phyloP scores from a whole-genome alignment of 495 filamentous ascomycete species.

The Rhizodiscina lignyota region DNA sequence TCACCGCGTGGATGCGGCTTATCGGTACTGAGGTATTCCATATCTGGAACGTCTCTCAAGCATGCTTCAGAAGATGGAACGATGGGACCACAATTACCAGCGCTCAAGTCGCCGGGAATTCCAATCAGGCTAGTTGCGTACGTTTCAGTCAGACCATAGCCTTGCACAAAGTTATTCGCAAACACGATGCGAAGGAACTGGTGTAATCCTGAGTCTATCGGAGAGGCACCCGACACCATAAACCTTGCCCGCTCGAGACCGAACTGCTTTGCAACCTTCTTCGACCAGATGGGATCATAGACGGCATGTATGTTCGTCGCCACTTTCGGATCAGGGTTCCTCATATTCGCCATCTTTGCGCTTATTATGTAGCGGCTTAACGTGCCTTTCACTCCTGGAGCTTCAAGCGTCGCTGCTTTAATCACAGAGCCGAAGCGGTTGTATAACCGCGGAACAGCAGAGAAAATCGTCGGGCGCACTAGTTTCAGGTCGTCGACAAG shows the following conservation, averaged over 20 bases:
- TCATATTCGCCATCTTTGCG: slow-evolving; percentile 64
- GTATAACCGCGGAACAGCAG: slow-evolving; percentile 81
- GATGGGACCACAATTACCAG: slow-evolving; percentile 70
- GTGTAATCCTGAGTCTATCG: slow-evolving; percentile 74
- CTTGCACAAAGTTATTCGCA: slow-evolving; percentile 66
- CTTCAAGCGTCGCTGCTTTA: slow-evolving; percentile 57
- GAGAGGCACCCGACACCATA: slow-evolving; percentile 83
- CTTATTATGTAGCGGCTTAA: slow-evolving; percentile 65
- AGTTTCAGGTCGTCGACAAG: slow-evolving; percentile 85
- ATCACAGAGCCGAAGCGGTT: slow-evolving; percentile 80
- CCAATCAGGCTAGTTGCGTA: slow-evolving; percentile 67
- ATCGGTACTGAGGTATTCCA: slow-evolving; percentile 85
- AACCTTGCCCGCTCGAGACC: slow-evolving; percentile 56
- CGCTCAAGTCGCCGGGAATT: slow-evolving; percentile 44
- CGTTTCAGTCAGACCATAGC: slow-evolving; percentile 91
- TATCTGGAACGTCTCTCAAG: slow-evolving; percentile 77
- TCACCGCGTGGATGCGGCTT: slow-evolving; percentile 89
- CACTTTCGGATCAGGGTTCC: slow-evolving; percentile 34
- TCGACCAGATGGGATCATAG: slow-evolving; percentile 88
- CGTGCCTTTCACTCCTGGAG: slow-evolving; percentile 65
- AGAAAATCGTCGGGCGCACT: slow-evolving; percentile 66
- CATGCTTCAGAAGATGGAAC: slow-evolving; percentile 55
- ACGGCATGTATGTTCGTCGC: slow-evolving; percentile 61
- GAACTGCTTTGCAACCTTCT: slow-evolving; percentile 65
- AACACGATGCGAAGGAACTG: slow-evolving; percentile 76